These are phyloP conservation scores for Tetradesmus lagerheimii DNA, from an alignment of 139 green algal species.

Conservation along the genomic window DNA sequence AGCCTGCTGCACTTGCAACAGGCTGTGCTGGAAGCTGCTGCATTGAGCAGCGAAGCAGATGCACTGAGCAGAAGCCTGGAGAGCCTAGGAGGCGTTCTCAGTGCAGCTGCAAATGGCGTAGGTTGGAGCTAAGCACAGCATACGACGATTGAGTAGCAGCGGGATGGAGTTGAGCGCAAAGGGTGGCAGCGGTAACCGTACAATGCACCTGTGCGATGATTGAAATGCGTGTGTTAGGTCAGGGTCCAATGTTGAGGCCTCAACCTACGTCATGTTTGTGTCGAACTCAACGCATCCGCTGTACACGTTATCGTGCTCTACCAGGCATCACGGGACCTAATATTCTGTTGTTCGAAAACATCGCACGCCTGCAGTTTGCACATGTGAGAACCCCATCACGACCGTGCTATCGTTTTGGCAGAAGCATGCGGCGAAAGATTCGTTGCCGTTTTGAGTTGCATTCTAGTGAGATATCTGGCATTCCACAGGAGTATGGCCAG, in stretches of 20 bases:
- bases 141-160: no score
- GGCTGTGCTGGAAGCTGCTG: neutral
- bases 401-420: neutral
- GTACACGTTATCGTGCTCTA: no score
- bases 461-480: neutral
- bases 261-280: neutral
- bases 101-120: neutral
- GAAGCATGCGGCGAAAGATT: neutral
- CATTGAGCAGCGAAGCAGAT: neutral
- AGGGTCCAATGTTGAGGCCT: neutral
- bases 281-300: neutral
- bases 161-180: no score
- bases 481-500: neutral
- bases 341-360: no score
- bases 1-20: neutral
- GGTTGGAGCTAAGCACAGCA: neutral
- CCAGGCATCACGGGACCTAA: no score
- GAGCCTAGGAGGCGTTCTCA: neutral
- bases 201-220: neutral
- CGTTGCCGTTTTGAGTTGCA: slow-evolving; percentile 30
- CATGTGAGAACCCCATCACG: no score
- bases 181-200: no score
- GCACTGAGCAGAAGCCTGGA: neutral
- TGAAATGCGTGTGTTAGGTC: neutral
- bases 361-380: no score